phyloP scores from a whole-genome alignment of 805 yeast species.

The Saccharomycopsis schoenii region DNA sequence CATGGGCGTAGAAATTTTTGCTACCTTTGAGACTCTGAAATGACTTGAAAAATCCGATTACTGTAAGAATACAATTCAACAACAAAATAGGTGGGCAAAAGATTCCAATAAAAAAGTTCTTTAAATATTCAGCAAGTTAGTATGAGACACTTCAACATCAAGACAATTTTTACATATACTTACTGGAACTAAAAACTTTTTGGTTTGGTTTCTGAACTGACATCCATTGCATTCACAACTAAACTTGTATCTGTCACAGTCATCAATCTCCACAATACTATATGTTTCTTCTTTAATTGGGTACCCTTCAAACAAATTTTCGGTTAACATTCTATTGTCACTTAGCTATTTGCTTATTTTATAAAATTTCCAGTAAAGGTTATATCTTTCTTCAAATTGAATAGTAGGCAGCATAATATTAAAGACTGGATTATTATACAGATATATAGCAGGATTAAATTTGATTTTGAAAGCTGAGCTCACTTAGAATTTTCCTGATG shows the following conservation, averaged over 20 bases:
- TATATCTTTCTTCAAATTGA: too few relatives aligned
- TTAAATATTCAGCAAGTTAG: not conserved
- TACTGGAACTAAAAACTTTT: not conserved
- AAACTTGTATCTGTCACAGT: not conserved
- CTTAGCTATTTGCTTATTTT: not conserved
- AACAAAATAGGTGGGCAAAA: not conserved
- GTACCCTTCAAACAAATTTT: not conserved
- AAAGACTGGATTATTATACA: too few relatives aligned
- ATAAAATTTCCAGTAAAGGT: not conserved
- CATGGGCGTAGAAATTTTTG: not conserved
- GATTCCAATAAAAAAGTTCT: not conserved
- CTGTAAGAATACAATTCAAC: not conserved
- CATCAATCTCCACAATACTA: not conserved
- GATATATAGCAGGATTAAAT: too few relatives aligned
- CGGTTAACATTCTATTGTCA: not conserved
- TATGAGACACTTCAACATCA: not conserved
- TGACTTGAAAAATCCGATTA: not conserved
- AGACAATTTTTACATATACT: not conserved
- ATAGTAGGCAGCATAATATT: too few relatives aligned
- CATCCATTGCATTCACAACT: not conserved
- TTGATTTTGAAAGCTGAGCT: too few relatives aligned
- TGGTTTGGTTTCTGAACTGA: not conserved
- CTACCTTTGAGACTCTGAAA: not conserved
- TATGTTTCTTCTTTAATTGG: not conserved
- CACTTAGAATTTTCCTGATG: too few relatives aligned